Evolutionary conservation across 2,329 filamentous ascomycete genomes (phyloP), one percentile per base, ranked within the genome.

Genomic region (Stagonosporopsis cucurbitacearum): DNA sequence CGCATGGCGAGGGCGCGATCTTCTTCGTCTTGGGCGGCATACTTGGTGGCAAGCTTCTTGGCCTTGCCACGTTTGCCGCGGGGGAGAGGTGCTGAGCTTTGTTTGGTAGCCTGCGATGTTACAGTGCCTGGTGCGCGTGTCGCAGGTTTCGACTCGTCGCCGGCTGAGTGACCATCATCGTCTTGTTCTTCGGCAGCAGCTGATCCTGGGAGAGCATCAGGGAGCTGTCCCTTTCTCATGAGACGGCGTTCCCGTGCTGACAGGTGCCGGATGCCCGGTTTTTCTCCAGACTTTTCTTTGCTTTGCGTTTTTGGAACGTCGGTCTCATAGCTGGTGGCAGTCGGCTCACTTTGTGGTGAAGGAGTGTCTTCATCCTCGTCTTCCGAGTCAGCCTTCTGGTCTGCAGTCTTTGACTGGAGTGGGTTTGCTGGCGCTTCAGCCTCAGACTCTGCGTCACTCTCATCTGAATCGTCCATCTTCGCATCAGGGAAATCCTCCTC

Each of bases 11-110:
- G 84, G 6, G 84, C 85, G 12, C 92, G 91, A 69, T 99, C 95
- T 75, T 96, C 94, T 51, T 96, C 92, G 66, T 98, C 94, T 80
- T 98, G 95, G 66, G 96, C 81, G 41, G 90, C 94, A 78, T 99
- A 99, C 74, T 96, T 97, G 55, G 86, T 81, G 3, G 91, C 91
- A 2, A 91, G 87, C 75, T 95, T 96, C 80, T 96, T 96, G 39
- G 88, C 87, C 73, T 96, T 96, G 57, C 84, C 84, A 54, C 86
- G 87, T 74, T 96, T 92, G 26, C 92, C 92, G 54, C 93, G 87
- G 13, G 82, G 76, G 1, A 75, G 64, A 1, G 75, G 70, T 0
- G 57, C 60, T 65, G 69, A 65, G 54, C 59, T 65, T 22, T 63
- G 60, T 44, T 71, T 74, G 2, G 68, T 68, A 20, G 61, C 59